Percentiles rank a stretch among this genome's conserved stretches.
Evolutionary conservation across 2,329 filamentous ascomycete genomes (phyloP).

Genomic region (Pseudocercospora fuligena): DNA sequence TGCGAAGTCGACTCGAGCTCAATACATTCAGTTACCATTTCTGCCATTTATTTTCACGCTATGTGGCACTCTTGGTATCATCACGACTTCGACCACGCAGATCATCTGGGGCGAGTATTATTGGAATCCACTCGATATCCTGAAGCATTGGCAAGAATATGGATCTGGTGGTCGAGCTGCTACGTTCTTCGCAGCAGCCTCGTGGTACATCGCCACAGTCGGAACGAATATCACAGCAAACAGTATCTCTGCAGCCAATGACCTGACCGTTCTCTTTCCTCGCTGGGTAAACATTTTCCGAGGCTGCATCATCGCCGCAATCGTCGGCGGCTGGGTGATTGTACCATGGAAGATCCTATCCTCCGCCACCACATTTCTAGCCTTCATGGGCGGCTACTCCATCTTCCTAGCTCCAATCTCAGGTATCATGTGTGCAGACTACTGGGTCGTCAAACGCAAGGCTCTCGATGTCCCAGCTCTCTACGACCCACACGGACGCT

Average conservation of each 20-base stretch:
- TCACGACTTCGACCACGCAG: constrained; percentile 60
- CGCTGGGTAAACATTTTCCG: constrained; percentile 52
- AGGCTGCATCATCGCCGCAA: constrained; percentile 50
- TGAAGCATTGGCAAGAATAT: constrained; percentile 19
- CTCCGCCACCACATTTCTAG: constrained; percentile 4
- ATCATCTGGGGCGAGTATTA: constrained; percentile 55
- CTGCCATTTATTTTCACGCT: constrained; percentile 54
- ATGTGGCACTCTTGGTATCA: constrained; percentile 59
- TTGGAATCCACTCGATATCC: constrained; percentile 30
- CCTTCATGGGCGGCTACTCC: constrained; percentile 55
- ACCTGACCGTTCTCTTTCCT: constrained; percentile 57
- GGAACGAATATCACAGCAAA: constrained; percentile 60
- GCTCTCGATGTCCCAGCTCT: constrained; percentile 54
- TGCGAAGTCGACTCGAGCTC: constrained; percentile 31
- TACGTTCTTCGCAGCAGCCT: constrained; percentile 27
- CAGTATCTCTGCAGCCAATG: constrained; percentile 58
- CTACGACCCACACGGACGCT: constrained; percentile 54
- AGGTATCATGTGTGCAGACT: constrained; percentile 64
- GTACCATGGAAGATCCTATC: constrained; percentile 68
- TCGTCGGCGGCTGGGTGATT: constrained; percentile 58
- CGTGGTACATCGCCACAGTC: constrained; percentile 59
- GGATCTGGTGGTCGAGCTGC: constrained; percentile 28
- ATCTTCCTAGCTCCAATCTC: constrained; percentile 68
- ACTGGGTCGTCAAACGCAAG: constrained; percentile 57
- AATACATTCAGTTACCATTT: constrained; percentile 42